Evolutionary conservation across 805 yeast genomes (phyloP).

Genomic region (Pachysolen tannophilus): DNA sequence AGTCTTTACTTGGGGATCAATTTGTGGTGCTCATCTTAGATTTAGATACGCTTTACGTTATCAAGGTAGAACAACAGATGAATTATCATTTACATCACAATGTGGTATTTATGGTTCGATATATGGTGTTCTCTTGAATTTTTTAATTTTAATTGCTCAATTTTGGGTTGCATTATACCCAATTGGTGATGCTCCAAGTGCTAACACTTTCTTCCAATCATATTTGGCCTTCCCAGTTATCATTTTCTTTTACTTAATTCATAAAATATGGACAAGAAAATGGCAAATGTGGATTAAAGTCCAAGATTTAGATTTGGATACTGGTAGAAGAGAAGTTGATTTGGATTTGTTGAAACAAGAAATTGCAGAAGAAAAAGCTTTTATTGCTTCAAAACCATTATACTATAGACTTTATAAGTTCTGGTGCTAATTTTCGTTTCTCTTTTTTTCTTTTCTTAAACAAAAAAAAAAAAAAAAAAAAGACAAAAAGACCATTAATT

Average conservation of each 20-base stretch:
- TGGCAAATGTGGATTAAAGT: constrained; percentile 36
- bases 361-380: constrained; percentile 47
- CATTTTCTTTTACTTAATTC: constrained; percentile 30
- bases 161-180: constrained; percentile 83
- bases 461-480: not conserved
- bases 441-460: not conserved
- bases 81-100: constrained; percentile 59
- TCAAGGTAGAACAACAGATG: constrained; percentile 65
- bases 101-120: constrained; percentile 62
- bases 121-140: constrained; percentile 50
- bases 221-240: constrained; percentile 62
- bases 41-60: constrained; percentile 58
- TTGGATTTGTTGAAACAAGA: constrained; percentile 49
- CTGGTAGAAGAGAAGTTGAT: constrained; percentile 57
- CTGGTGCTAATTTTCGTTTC: constrained; percentile 38
- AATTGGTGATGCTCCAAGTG: constrained; percentile 41
- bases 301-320: constrained; percentile 47
- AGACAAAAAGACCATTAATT: not conserved
- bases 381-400: constrained; percentile 35
- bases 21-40: constrained; percentile 60
- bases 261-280: constrained; percentile 31
- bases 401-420: constrained; percentile 43
- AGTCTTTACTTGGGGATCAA: constrained; percentile 74
- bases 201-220: constrained; percentile 52
- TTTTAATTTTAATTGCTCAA: constrained; percentile 61